These are phyloP conservation scores for Aspergillus ostianus DNA, from an alignment of 495 filamentous ascomycete species.

Conservation along the genomic window DNA sequence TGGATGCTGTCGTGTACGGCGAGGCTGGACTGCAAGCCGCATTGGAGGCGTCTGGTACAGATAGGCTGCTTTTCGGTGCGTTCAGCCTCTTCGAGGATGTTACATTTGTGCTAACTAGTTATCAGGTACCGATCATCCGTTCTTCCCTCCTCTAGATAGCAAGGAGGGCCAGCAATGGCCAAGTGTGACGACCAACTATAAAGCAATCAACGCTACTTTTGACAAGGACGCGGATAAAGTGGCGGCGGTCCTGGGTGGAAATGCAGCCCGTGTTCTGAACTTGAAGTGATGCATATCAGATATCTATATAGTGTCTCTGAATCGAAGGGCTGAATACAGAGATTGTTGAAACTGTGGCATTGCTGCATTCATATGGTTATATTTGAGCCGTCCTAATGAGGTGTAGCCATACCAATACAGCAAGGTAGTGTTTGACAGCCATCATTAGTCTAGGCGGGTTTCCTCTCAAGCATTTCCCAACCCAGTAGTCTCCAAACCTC, in stretches of 20 bases:
- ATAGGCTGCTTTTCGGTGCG: slow-evolving; percentile 74
- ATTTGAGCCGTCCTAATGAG: background rate
- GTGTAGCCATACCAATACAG: background rate
- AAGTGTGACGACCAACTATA: slow-evolving; percentile 77
- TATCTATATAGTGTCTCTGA: background rate
- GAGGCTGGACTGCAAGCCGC: slow-evolving; percentile 74
- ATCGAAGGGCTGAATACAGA: background rate
- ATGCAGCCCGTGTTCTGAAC: slow-evolving; percentile 64
- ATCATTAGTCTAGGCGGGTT: background rate
- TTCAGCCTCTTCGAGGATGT: slow-evolving; percentile 8
- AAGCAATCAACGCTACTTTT: slow-evolving; percentile 64
- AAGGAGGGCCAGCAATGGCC: slow-evolving; percentile 66
- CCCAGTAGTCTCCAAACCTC: slow-evolving; percentile 51
- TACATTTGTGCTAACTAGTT: slow-evolving; percentile 14
- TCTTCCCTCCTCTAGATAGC: slow-evolving; percentile 77
- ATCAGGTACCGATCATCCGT: slow-evolving; percentile 83
- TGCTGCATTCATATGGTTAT: background rate
- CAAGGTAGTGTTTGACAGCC: background rate
- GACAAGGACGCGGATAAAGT: slow-evolving; percentile 48
- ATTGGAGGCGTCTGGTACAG: slow-evolving; percentile 47
- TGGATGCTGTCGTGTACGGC: slow-evolving; percentile 86
- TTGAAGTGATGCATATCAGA: slow-evolving; percentile 37
- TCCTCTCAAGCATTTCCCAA: slow-evolving; percentile 38
- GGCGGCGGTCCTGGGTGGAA: slow-evolving; percentile 61
- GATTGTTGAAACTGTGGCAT: background rate